Conservation (phyloP, 2,329 filamentous ascomycete genomes). For the Domatiomyces globalis region DNA sequence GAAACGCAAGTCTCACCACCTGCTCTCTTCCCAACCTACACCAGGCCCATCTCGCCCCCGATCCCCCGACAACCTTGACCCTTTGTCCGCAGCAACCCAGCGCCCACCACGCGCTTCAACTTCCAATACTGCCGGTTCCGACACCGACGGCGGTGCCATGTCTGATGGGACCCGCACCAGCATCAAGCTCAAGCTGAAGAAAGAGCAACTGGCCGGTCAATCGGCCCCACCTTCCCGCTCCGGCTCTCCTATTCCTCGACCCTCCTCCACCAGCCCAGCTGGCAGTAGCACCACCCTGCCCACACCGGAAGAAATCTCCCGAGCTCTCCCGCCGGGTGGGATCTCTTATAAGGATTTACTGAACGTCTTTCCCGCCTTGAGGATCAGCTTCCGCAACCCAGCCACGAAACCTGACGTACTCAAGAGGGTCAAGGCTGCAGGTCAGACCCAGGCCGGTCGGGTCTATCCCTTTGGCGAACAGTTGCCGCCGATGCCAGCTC, state of each 20-base stretch:
- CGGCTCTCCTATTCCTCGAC: slow-evolving; percentile 41
- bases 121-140: slow-evolving; percentile 8
- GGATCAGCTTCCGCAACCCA: not conserved
- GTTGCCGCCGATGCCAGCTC: not conserved
- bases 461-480: not conserved
- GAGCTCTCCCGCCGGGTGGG: slow-evolving; percentile 32
- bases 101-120: slow-evolving; percentile 6
- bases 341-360: slow-evolving; percentile 33
- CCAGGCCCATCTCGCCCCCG: slow-evolving; percentile 20
- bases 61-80: slow-evolving; percentile 11
- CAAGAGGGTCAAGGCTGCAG: not conserved
- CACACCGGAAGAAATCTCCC: slow-evolving; percentile 33
- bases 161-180: slow-evolving; percentile 11
- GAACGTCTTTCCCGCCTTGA: slow-evolving; percentile 23
- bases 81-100: slow-evolving; percentile 7
- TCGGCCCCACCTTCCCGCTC: slow-evolving; percentile 38
- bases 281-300: slow-evolving; percentile 22
- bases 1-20: slow-evolving; percentile 57
- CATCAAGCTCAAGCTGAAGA: slow-evolving; percentile 12
- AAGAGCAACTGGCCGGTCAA: not conserved
- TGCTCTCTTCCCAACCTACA: slow-evolving; percentile 36
- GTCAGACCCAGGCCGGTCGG: not conserved
- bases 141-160: slow-evolving; percentile 16
- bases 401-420: not conserved
- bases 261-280: slow-evolving; percentile 1